Base-by-base conservation (phyloP, 805 yeast species). In the Isabelozyma heimii region DNA sequence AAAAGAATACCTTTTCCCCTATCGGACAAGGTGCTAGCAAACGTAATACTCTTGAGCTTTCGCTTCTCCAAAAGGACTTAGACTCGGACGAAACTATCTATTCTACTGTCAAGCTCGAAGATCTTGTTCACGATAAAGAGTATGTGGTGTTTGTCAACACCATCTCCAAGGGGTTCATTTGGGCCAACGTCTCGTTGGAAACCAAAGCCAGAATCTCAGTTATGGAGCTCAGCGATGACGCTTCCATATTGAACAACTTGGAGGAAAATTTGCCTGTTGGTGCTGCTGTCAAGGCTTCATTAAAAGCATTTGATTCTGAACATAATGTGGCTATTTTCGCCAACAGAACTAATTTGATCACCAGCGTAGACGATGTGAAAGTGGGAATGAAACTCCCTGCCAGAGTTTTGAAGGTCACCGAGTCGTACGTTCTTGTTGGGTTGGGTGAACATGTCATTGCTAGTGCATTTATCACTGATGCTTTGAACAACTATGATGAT, bases 391-490 rank as follows among this genome's bases (percentile, higher is more conserved):
- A 69, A 40, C 60, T 83, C 42, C 88, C 91, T 2, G 90, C 84
- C 6, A 80, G 82, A 60, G 73, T 90, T 12, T 59, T 81, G 47
- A 83, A 77, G 56, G 79, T 87, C 2, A 70, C 77, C 46, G 85
- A 81, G 10, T 75, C 78, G 40, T 82, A 76, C 55, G 83, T 89
- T 39, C 66, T 87, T 55, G 85, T 89, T 40, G 87, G 86, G 52
- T 67, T 90, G 42, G 87, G 90, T n/a, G 75, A 76, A 33, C 76
- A 73, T 42, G 73, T 85, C 8, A 75, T 77, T 33, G 91, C 87
- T 3, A 75, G 84, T 47, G 77, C 94, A 3, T 83, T 78, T 60
- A 79, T 86, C 45, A 83, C 94, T 2, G 97, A 90, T 63, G 90
- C 95, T 5, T 71, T 87, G 55, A 80, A 84, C 59, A 86, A 86